Conservation (phyloP, 23 red algal species). For the Gracilaria caudata region DNA sequence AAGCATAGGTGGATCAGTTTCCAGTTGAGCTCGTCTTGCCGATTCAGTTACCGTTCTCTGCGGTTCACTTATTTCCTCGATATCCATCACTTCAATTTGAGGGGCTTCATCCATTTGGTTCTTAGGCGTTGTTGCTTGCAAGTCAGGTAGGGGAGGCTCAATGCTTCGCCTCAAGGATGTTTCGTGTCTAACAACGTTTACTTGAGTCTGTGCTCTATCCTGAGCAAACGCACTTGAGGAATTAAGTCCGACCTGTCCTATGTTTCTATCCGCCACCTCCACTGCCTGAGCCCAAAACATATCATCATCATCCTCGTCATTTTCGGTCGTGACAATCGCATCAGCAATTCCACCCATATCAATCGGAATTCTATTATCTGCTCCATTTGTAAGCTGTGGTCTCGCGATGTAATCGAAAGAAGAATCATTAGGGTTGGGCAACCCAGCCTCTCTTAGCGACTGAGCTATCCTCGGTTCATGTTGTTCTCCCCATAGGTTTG, state of each 20-base stretch:
- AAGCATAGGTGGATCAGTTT: neutral
- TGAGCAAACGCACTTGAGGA: neutral
- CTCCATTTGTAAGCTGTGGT: neutral
- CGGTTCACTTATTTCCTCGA: neutral
- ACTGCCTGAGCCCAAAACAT: slow-evolving; percentile 55
- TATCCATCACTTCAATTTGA: neutral
- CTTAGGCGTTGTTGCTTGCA: neutral
- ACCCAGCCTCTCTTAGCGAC: slow-evolving; percentile 23
- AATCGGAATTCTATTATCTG: neutral
- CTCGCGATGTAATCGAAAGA: slow-evolving; percentile 48
- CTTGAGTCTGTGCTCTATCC: neutral
- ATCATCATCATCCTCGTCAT: slow-evolving; percentile 37
- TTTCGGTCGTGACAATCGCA: slow-evolving; percentile 4
- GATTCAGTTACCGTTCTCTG: neutral
- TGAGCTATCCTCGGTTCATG: slow-evolving; percentile 30
- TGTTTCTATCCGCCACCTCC: slow-evolving; percentile 21
- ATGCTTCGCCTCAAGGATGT: neutral
- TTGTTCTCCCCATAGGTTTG: slow-evolving; percentile 21
- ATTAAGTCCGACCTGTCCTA: neutral
- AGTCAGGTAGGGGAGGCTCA: neutral
- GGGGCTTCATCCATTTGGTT: neutral
- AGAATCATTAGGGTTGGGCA: slow-evolving; percentile 16
- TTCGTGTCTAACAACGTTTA: neutral
- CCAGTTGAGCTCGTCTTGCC: neutral
- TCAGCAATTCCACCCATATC: slow-evolving; percentile 42